These are phyloP conservation scores for Pyrenophora graminea DNA, from an alignment of 2,329 filamentous ascomycete genomes.

Conservation along the genomic window DNA sequence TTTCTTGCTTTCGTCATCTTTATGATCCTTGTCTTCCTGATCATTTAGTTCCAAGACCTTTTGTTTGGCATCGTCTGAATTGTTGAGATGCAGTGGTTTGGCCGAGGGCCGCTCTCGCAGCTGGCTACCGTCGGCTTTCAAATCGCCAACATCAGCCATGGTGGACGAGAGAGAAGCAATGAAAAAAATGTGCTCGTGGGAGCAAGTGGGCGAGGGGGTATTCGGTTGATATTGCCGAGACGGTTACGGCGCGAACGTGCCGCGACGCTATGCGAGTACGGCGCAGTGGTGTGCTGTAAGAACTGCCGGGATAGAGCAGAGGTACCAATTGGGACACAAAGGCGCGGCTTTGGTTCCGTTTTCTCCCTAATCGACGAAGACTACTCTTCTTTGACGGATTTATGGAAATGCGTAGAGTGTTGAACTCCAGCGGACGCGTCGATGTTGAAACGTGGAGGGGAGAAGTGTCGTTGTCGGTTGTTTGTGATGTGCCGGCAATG, in stretches of 20 bases:
- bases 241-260: conserved; percentile 26
- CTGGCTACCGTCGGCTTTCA: conserved; percentile 35
- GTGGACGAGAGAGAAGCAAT: conserved; percentile 17
- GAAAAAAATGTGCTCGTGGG: conserved; percentile 23
- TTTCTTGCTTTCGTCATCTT: conserved; percentile 60
- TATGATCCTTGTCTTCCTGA: conserved; percentile 52
- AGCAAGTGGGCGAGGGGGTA: conserved; percentile 19
- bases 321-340: conserved; percentile 12
- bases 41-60: conserved; percentile 57
- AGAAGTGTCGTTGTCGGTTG: conserved; percentile 9
- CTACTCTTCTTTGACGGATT: background rate
- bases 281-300: conserved; percentile 23
- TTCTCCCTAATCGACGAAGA: background rate
- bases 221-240: conserved; percentile 24
- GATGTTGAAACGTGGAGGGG: conserved; percentile 26
- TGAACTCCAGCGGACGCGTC: conserved; percentile 39
- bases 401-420: conserved; percentile 36
- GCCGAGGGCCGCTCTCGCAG: conserved; percentile 37
- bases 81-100: conserved; percentile 36
- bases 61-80: conserved; percentile 48
- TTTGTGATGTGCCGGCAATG: conserved; percentile 6
- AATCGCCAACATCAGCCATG: conserved; percentile 34
- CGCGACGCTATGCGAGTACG: conserved; percentile 36
- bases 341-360: conserved; percentile 1
- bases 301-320: conserved; percentile 26